Evolutionary conservation across 2,329 filamentous ascomycete species (phyloP), one percentile per base, ranked within the genome.

Genomic region (Colletotrichum musicola): DNA sequence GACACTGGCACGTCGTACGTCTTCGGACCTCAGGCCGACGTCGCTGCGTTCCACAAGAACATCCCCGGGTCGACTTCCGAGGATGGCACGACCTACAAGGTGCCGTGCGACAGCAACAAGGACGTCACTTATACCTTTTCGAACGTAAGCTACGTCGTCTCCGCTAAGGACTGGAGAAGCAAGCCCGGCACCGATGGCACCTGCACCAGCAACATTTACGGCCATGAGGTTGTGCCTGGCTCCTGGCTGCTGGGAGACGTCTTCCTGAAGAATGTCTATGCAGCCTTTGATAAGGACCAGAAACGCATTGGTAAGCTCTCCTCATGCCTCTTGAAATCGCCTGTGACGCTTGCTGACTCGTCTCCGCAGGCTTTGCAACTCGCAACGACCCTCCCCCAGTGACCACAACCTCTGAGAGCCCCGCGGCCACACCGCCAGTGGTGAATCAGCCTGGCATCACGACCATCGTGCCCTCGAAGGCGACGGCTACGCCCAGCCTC

Each of bases 251-350:
- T 97, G 1, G 94, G 94, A 2, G 94, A 94, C 72, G 88, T 92
- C 1, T 97, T 97, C 74, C 81, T 97, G 70, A 97, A 97, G 82
- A 97, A 97, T 73, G 94, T 97, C 16, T 97, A 97, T 76, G 85
- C 89, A 1, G 90, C 96, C 25, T 97, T 97, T 77, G 94, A 97
- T 77, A 88, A 88, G 61, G 93, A 95, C 71, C 76, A 89, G 71
- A 80, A 78, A 50, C 86, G 86, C 59, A 88, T 94, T 71, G 92
- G 91, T 87, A 77, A 76, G 83, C 77, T 55, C 14, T 18, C 4
- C 13, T 14, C 20, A 22, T 13, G 6, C 18, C 13, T 12, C 14
- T 6, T 14, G 6, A 7, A 10, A 10, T 16, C 3, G 20, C 1
- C n/a, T 30, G 20, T 16, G 14, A n/a, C 59, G 13, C 38, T 12